These are phyloP conservation scores for Debaryomyces robertsiae DNA, from an alignment of 1,139 yeast species.

Conservation along the genomic window DNA sequence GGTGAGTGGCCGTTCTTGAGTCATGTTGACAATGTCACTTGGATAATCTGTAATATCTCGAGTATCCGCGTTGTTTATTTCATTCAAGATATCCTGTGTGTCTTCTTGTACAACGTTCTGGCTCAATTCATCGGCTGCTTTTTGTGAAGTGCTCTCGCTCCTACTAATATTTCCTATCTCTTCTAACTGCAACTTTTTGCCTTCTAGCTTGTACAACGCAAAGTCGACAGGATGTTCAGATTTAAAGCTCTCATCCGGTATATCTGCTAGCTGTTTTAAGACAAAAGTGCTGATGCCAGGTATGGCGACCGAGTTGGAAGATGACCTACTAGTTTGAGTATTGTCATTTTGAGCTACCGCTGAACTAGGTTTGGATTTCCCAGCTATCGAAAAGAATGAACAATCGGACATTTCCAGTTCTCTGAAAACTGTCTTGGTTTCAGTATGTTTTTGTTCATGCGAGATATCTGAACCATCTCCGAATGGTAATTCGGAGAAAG, in stretches of 20 bases:
- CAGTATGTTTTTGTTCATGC: conserved; percentile 2
- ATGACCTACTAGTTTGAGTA: conserved; percentile 17
- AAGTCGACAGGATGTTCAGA: conserved; percentile 66
- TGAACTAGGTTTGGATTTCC: conserved; percentile 26
- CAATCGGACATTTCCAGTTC: conserved; percentile 37
- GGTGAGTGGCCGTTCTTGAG: conserved; percentile 33
- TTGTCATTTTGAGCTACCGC: conserved; percentile 16
- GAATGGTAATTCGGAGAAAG: conserved; percentile 48
- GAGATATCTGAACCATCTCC: conserved; percentile 23
- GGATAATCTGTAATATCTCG: conserved; percentile 38
- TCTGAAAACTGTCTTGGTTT: conserved; percentile 19
- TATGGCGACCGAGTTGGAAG: conserved; percentile 45
- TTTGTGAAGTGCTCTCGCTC: neutral
- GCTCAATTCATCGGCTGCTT: neutral
- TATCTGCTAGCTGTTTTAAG: conserved; percentile 71
- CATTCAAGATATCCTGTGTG: conserved; percentile 42
- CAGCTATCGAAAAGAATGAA: conserved; percentile 40
- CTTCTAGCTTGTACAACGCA: conserved; percentile 78
- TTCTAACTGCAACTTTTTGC: conserved; percentile 38
- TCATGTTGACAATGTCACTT: conserved; percentile 24
- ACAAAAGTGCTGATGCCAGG: conserved; percentile 67
- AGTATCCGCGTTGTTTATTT: conserved; percentile 46
- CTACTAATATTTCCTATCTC: conserved; percentile 3
- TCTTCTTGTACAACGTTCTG: conserved; percentile 16
- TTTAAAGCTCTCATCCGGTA: conserved; percentile 73